phyloP scores from a whole-genome alignment of 345 rosid genomes.

The Rhodomyrtus tomentosa region DNA sequence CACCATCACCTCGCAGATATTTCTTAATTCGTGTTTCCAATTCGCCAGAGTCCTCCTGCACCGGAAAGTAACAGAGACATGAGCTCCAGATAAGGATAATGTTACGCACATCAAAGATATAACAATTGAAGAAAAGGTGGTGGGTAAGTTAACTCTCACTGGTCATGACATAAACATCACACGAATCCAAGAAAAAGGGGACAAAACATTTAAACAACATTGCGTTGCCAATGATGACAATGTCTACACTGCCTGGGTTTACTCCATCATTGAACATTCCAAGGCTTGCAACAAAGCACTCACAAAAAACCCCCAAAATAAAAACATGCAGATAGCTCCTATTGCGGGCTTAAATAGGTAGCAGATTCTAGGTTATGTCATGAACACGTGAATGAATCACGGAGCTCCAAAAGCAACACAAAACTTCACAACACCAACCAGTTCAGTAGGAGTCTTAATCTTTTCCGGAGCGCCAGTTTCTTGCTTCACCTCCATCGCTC shows the following conservation, averaged over 20 bases:
- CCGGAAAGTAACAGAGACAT: not conserved
- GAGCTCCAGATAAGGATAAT: not conserved
- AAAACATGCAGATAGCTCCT: not conserved
- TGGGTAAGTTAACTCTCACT: not conserved
- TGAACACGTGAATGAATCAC: not conserved
- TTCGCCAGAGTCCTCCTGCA: conserved; percentile 44
- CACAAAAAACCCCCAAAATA: not conserved
- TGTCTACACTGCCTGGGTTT: not conserved
- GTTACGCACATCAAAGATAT: not conserved
- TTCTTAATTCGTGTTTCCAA: conserved; percentile 43
- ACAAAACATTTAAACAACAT: not conserved
- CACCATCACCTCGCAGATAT: conserved; percentile 64
- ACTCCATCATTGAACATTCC: not conserved
- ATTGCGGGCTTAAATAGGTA: not conserved
- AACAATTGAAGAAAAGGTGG: not conserved
- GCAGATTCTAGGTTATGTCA: not conserved
- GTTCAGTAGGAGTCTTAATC: not conserved
- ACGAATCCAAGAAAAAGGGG: not conserved
- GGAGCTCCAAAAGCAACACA: not conserved
- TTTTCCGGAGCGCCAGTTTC: not conserved
- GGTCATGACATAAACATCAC: not conserved
- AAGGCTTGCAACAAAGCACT: not conserved
- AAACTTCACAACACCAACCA: not conserved
- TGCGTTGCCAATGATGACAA: not conserved
- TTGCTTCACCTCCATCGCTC: not conserved